A percentile compares a stretch with the other conserved stretches of the same genome.
These are phyloP conservation scores for Aspergillus flavus DNA, from an alignment of 2,329 filamentous ascomycete genomes.

Conservation along the genomic window DNA sequence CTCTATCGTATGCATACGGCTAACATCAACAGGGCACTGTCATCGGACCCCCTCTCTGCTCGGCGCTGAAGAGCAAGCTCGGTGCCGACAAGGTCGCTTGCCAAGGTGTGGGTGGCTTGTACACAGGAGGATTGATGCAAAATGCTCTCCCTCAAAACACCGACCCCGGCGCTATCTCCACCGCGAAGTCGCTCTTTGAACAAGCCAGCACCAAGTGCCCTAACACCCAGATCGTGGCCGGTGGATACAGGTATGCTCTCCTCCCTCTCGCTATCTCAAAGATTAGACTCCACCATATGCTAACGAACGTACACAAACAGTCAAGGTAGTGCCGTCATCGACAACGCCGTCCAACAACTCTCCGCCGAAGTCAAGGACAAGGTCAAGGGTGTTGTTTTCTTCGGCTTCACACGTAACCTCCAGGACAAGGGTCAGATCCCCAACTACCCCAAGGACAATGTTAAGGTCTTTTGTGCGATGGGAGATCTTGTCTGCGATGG, in stretches of 20 bases:
- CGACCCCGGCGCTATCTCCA: constrained; percentile 37
- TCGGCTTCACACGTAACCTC: constrained; percentile 35
- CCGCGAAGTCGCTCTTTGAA: constrained; percentile 45
- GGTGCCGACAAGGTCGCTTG: constrained; percentile 34
- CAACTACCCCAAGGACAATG: constrained; percentile 20
- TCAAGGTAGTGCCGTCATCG: constrained; percentile 51
- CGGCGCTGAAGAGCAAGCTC: constrained; percentile 25
- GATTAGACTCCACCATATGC: not conserved
- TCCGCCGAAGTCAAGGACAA: constrained; percentile 22
- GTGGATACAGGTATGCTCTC: constrained; percentile 44
- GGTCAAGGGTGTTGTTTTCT: constrained; percentile 47
- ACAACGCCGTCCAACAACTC: constrained; percentile 42
- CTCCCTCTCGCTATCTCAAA: accelerated
- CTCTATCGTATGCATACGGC: not conserved
- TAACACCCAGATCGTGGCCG: constrained; percentile 46
- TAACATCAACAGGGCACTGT: constrained; percentile 28
- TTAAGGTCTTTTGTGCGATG: constrained; percentile 21
- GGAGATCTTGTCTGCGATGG: constrained; percentile 23
- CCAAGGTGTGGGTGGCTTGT: constrained; percentile 50
- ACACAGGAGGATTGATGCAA: constrained; percentile 38
- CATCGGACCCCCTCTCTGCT: constrained; percentile 33
- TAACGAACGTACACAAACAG: constrained; percentile 23
- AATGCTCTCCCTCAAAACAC: constrained; percentile 47
- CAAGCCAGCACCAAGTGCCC: constrained; percentile 49
- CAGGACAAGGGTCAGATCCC: constrained; percentile 22